These are phyloP conservation scores for Trematosphaeria pertusa DNA, from an alignment of 2,329 filamentous ascomycete species.

Conservation along the genomic window DNA sequence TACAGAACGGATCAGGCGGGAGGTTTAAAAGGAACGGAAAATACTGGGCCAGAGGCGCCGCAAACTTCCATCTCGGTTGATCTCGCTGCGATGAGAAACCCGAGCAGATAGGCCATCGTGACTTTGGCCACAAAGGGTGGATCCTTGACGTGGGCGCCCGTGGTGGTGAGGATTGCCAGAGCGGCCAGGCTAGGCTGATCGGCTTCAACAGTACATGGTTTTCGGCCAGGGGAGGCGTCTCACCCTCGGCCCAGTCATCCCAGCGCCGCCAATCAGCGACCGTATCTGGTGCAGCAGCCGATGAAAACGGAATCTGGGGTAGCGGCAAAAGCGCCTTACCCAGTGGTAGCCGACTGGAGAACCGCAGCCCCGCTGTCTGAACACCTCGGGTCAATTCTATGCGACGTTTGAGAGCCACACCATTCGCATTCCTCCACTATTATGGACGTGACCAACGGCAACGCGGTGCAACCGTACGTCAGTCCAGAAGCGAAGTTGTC, in stretches of 20 bases:
- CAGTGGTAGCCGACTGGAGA: conserved; percentile 17
- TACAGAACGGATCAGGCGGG: conserved; percentile 24
- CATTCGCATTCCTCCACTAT: conserved; percentile 22
- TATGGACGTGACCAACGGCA: conserved; percentile 39
- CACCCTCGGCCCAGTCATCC: conserved; percentile 9
- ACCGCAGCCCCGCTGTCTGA: conserved; percentile 25
- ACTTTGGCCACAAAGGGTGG: conserved; percentile 24
- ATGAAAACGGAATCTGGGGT: conserved; percentile 32
- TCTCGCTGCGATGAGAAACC: conserved; percentile 37
- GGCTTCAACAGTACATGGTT: conserved; percentile 7
- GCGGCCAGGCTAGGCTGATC: neutral
- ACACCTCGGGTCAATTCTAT: conserved; percentile 23
- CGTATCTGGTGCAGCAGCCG: conserved; percentile 9
- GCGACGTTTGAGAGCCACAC: conserved; percentile 20
- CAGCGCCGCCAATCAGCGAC: conserved; percentile 23
- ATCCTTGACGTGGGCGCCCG: conserved; percentile 19
- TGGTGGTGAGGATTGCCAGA: conserved; percentile 12
- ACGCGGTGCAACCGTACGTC: conserved; percentile 33
- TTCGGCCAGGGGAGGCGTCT: conserved; percentile 12
- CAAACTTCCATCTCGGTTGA: conserved; percentile 32
- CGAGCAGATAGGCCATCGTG: conserved; percentile 20
- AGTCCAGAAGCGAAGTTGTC: conserved; percentile 45
- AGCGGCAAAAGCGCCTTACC: conserved; percentile 26
- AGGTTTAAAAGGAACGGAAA: conserved; percentile 15
- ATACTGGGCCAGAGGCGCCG: conserved; percentile 18